Evolutionary conservation across 2,329 filamentous ascomycete species (phyloP), one percentile per base, ranked within the genome.

Genomic region (Davidsoniella eucalypti): DNA sequence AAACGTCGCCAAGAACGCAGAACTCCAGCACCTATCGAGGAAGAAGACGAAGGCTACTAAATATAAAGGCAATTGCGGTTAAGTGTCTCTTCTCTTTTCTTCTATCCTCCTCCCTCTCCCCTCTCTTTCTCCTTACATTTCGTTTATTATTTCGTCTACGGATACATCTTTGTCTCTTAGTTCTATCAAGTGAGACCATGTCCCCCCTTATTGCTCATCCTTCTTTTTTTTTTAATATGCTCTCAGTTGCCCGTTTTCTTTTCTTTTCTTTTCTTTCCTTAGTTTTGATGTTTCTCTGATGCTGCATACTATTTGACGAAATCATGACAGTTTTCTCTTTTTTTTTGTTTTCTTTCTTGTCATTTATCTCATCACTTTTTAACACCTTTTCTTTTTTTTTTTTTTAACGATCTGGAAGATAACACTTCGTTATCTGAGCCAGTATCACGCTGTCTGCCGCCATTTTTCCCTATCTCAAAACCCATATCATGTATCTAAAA

Each of bases 11-110:
- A 73, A 55, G 80, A 85, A 64, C 70, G 82, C 56, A 71, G 80
- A 53, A 86, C 82, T 17, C 83, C 83, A 1, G 82, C 82, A 12
- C 75, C 78, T 5, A 83, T 87, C 50, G 78, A 82, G 58, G 82
- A 86, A 61, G 84, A 90, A 57, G 68, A 72, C 0, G 68, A 87
- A 36, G 90, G 88, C 55, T 54, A 48, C 26, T 54, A 47, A 25
- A 41, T 3, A 29, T 12, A 21, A 38, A n/a, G n/a, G n/a, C 8
- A 23, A 21, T 14, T 29, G n/a, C 21, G 8, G 16, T 42, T 17
- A n/a, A 40, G 10, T 45, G 12, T 33, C 10, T 25, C 8, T 16
- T 44, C 38, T 52, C 21, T 52, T 42, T 47, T n/a, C n/a, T 47
- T 46, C 10, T 18, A 47, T n/a, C 23, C 38, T 38, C 18, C 4